Conservation (phyloP, 192 early-diverging fungal genomes). For the Coemansia sp. region DNA sequence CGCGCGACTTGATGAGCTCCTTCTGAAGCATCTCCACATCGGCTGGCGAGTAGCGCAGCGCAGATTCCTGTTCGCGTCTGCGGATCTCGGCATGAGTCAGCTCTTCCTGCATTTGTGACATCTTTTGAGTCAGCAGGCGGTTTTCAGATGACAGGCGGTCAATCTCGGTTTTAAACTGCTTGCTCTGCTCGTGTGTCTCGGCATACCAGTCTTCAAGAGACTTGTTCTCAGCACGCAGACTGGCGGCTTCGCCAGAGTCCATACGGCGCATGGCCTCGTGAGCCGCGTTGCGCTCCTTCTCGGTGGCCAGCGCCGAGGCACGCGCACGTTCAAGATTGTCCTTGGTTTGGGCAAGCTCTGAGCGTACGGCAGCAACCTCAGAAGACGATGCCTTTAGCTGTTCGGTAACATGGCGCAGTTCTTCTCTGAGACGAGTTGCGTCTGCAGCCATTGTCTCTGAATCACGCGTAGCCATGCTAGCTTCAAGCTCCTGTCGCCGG, state of each 20-base stretch:
- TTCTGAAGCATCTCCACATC: constrained; percentile 41
- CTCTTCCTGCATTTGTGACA: constrained; percentile 26
- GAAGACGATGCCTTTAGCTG: constrained; percentile 18
- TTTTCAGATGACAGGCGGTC: constrained; percentile 51
- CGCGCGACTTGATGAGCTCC: constrained; percentile 46
- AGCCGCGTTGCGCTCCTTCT: constrained; percentile 28
- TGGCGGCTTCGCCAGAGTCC: constrained; percentile 40
- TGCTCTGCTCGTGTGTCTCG: constrained; percentile 41
- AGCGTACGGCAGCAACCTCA: constrained; percentile 24
- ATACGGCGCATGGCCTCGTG: constrained; percentile 40
- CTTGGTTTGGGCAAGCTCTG: constrained; percentile 27
- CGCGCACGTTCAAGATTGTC: constrained; percentile 46
- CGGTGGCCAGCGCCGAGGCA: constrained; percentile 31
- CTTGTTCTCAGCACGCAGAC: constrained; percentile 35
- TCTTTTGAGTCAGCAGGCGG: constrained; percentile 40
- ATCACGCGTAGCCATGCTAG: constrained; percentile 24
- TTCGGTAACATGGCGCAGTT: constrained; percentile 20
- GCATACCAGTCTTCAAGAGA: constrained; percentile 47
- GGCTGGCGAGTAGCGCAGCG: constrained; percentile 25
- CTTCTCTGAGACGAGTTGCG: constrained; percentile 18
- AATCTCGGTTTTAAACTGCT: constrained; percentile 31
- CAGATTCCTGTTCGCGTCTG: constrained; percentile 31
- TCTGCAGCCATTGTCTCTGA: constrained; percentile 16
- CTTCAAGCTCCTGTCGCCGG: constrained; percentile 46
- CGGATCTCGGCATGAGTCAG: constrained; percentile 26